Base-by-base conservation (phyloP, 2,329 filamentous ascomycete species). In the Monilinia vaccinii-corymbosi region DNA sequence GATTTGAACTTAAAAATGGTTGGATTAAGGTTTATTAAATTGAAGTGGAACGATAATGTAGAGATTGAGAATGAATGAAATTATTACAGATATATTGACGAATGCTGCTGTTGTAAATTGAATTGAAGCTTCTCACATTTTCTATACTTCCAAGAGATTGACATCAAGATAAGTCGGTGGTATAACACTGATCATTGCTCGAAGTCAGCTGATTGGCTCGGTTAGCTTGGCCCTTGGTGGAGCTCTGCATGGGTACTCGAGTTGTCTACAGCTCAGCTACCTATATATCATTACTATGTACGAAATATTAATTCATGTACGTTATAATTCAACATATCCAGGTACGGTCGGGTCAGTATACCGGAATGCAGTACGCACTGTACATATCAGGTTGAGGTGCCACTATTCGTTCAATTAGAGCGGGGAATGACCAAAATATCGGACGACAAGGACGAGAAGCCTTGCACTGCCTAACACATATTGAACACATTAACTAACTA, bases 381-480 rank as follows among this genome's bases (percentile, higher is more conserved):
- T n/a, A n/a, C n/a, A n/a, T n/a, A n/a, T 55, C 25, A 44, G n/a
- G 18, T 11, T 21, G 44, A 28, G 32, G 34, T 49, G 10, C 31
- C 31, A 18, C 45, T 48, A 42, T 23, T 14, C 23, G 23, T 31
- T 32, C 40, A 55, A 47, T 46, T 14, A 28, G 25, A 9, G n/a
- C 44, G 3, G 10, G 28, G 46, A 34, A 28, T 14, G 23, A 50
- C 40, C 21, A 52, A 31, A 44, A 48, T 45, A 48, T 48, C 16
- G 10, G 58, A 34, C 21, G 36, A 60, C 10, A 40, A 57, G 13
- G 32, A 31, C 18, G 16, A 23, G 32, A 32, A 55, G 51, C 52
- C 51, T 56, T 60, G 51, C 58, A 49, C 45, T 49, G 58, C 51
- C 58, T 18, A 21, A 34, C 52, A 34, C 42, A 46, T 45, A n/a